These are phyloP conservation scores for Annulohypoxylon moriforme DNA, from an alignment of 495 filamentous ascomycete species.

Conservation along the genomic window DNA sequence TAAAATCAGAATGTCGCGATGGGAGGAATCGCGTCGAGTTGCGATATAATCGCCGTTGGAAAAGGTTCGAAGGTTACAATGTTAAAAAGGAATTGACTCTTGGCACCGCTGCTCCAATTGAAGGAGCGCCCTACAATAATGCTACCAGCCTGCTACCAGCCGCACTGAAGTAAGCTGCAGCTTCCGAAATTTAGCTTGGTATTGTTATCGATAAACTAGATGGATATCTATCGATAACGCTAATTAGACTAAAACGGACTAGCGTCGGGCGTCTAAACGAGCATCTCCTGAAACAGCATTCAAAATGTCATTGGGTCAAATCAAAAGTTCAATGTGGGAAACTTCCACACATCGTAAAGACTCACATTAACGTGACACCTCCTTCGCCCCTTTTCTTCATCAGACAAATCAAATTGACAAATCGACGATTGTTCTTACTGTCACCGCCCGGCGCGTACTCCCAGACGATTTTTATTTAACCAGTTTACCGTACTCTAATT, in stretches of 20 bases:
- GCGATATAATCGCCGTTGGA: neutral
- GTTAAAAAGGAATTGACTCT: slow-evolving; percentile 3
- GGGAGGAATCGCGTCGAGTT: slow-evolving; percentile 15
- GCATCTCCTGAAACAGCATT: slow-evolving; percentile 44
- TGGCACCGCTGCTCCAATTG: neutral
- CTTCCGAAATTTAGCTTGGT: neutral
- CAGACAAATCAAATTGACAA: slow-evolving; percentile 3
- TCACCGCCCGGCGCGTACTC: slow-evolving; percentile 4
- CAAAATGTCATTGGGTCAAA: slow-evolving; percentile 38
- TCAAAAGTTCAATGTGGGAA: slow-evolving; percentile 23
- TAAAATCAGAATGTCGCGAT: neutral
- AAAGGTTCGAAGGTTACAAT: neutral
- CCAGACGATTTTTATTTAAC: neutral
- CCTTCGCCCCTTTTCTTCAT: slow-evolving; percentile 40
- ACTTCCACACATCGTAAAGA: slow-evolving; percentile 34
- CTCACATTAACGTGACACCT: slow-evolving; percentile 19
- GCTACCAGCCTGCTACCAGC: neutral
- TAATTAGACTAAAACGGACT: slow-evolving; percentile 14
- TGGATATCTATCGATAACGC: slow-evolving; percentile 1
- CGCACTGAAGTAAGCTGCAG: neutral
- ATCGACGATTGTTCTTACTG: slow-evolving; percentile 13
- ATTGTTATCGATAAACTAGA: slow-evolving; percentile 14
- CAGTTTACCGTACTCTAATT: slow-evolving; percentile 3
- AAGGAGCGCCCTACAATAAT: neutral
- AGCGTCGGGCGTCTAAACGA: slow-evolving; percentile 35